These are phyloP conservation scores for Parietaria judaica DNA, from an alignment of 306 rosid species.

Conservation along the genomic window DNA sequence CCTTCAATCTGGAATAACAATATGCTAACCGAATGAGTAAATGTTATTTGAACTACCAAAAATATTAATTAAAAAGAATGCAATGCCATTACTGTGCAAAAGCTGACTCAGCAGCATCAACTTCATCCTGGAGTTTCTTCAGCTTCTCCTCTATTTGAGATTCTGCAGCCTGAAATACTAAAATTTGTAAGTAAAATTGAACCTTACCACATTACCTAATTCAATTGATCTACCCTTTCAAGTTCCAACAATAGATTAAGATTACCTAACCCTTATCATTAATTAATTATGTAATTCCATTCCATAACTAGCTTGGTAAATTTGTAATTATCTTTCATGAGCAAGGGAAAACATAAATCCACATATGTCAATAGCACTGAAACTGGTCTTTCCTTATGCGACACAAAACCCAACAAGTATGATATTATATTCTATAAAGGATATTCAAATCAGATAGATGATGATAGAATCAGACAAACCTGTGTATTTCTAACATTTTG, in stretches of 20 bases:
- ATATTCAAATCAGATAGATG: background rate
- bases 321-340: too few species aligned
- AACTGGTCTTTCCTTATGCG: too few species aligned
- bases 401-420: background rate
- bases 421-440: background rate
- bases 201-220: background rate
- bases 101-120: slow-evolving; percentile 35
- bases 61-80: background rate
- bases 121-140: slow-evolving; percentile 45
- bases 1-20: slow-evolving; percentile 49
- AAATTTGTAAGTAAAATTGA: slow-evolving; percentile 4
- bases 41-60: background rate
- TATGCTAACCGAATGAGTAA: slow-evolving; percentile 15
- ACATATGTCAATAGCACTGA: too few species aligned
- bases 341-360: too few species aligned
- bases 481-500: slow-evolving; percentile 57
- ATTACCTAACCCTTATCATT: too few species aligned
- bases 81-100: slow-evolving; percentile 32
- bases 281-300: too few species aligned
- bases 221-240: background rate
- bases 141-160: slow-evolving; percentile 57
- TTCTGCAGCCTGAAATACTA: slow-evolving; percentile 61
- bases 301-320: too few species aligned
- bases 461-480: slow-evolving; percentile 36
- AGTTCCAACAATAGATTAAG: too few species aligned